Base-by-base conservation (phyloP, 2,329 filamentous ascomycete genomes). In the Penicillium palitans region DNA sequence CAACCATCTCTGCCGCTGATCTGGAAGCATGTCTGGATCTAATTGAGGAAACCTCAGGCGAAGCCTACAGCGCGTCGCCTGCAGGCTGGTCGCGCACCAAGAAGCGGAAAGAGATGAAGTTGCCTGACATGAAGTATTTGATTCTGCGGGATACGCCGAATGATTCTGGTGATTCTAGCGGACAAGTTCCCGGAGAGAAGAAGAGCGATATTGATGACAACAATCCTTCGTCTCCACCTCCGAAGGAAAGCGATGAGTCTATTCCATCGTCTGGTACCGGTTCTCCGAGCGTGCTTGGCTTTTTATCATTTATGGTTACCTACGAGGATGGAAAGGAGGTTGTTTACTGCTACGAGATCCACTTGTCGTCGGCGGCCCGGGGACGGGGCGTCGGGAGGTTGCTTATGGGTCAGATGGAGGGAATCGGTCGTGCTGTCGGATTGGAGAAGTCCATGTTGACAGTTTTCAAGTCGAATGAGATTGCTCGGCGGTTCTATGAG, bases 301-400 rank as follows among this genome's bases (percentile, higher is more conserved):
- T 85, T 64, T 65, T 82, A 17, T 84, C 81, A 5, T 84, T 84
- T 68, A 82, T 84, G 80, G 71, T 84, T 59, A 83, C 81, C n/a
- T 78, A 82, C 55, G 83, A 85, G 62, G 82, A 84, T 55, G 75
- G 75, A 5, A 70, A 79, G 21, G 78, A 83, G 13, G 85, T 87
- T 6, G 60, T 86, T n/a, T 88, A 87, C 68, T 80, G 85, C 64
- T 88, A 87, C 71, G 86, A 88, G 69, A 78, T 88, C 13, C 86
- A 87, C 63, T 75, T 87, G 8, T 65, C 70, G 1, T 70, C 76
- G 0, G 49, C 51, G 3, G 68, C 79, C 6, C 79, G 82, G 42
- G 76, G 80, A 8, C 72, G 68, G n/a, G 83, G 84, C 0, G 58
- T 87, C 2, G 85, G 85, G 2, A 73, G 65, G 31, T 71, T 77